Evolutionary conservation across 257 asterid species (phyloP).

Genomic region (Solanum pennellii): DNA sequence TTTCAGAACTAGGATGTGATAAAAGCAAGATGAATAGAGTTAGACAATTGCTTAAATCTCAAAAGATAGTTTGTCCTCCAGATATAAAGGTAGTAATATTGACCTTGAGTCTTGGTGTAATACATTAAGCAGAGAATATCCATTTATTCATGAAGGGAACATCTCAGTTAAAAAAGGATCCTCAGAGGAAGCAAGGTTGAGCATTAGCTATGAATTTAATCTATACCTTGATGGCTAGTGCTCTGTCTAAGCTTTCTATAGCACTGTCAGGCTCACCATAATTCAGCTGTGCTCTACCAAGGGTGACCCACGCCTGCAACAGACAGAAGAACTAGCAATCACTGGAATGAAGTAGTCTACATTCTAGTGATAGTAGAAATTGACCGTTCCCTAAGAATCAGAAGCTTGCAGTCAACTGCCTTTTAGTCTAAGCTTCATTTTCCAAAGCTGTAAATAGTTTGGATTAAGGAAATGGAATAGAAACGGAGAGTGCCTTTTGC

Average conservation of each 20-base stretch:
- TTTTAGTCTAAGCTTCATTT: neutral
- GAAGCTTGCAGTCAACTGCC: neutral
- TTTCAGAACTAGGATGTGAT: neutral
- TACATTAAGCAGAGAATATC: neutral
- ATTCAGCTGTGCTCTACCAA: constrained; percentile 85
- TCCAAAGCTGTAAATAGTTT: neutral
- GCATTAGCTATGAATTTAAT: neutral
- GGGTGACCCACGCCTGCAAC: constrained; percentile 83
- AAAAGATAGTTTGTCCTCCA: neutral
- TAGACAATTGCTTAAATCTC: neutral
- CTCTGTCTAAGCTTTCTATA: constrained; percentile 73
- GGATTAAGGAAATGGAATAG: neutral
- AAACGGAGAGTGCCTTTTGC: neutral
- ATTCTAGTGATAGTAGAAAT: neutral
- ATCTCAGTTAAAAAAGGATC: neutral
- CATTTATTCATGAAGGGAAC: neutral
- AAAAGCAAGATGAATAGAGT: neutral
- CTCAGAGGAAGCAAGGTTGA: neutral
- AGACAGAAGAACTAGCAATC: neutral
- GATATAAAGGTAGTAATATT: neutral
- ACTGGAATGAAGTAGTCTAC: neutral
- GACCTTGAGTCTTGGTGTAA: neutral
- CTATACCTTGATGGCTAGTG: constrained; percentile 66
- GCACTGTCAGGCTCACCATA: constrained; percentile 90
- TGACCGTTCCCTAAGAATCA: neutral